These are phyloP conservation scores for Zoysia pacifica DNA, from an alignment of 176 grass and related monocot genomes.

Conservation along the genomic window DNA sequence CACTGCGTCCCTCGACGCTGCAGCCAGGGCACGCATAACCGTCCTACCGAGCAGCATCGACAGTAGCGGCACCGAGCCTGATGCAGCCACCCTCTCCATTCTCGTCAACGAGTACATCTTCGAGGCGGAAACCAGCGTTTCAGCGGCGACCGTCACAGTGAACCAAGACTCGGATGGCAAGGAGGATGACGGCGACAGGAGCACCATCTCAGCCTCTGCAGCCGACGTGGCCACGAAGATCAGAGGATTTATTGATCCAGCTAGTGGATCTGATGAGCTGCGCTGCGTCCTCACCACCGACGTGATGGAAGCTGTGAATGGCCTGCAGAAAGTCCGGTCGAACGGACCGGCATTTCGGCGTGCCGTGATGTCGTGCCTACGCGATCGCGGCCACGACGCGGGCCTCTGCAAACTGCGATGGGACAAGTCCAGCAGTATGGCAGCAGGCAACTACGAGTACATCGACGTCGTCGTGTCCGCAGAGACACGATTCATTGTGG, in stretches of 20 bases:
- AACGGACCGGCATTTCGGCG: conserved; percentile 32
- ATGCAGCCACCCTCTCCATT: conserved; percentile 32
- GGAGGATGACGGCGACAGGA: background rate
- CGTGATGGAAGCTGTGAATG: background rate
- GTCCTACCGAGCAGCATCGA: background rate
- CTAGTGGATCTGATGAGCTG: background rate
- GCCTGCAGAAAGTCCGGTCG: background rate
- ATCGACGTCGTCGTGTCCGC: conserved; percentile 38
- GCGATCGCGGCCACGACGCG: conserved; percentile 42
- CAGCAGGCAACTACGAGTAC: conserved; percentile 52
- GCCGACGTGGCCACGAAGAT: conserved; percentile 5
- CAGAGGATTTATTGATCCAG: background rate
- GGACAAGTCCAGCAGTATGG: conserved; percentile 7
- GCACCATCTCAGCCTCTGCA: background rate
- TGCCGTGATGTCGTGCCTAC: conserved; percentile 32
- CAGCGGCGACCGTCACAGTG: background rate
- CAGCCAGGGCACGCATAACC: conserved; percentile 34
- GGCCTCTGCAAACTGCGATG: conserved; percentile 55
- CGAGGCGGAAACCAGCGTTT: conserved; percentile 10
- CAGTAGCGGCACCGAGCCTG: conserved; percentile 55
- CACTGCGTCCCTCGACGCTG: conserved; percentile 29
- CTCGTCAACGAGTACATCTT: conserved; percentile 59
- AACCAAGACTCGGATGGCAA: background rate
- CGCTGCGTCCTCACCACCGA: conserved; percentile 24
- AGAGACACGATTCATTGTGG: conserved; percentile 42